phyloP scores from a whole-genome alignment of 1,284 basidiomycete species.

The Leucoagaricus sp. region DNA sequence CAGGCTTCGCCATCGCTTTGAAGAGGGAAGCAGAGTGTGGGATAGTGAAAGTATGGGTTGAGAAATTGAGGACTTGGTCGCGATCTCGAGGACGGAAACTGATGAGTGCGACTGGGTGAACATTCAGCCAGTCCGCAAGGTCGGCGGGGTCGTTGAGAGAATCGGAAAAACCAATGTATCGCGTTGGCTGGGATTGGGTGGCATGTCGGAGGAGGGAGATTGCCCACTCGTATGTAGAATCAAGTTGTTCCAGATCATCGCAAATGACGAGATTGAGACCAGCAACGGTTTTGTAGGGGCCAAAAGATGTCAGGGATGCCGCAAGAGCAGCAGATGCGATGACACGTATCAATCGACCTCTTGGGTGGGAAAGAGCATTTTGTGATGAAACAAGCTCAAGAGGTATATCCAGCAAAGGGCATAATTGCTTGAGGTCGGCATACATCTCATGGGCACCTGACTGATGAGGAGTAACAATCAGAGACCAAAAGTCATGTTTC shows the following conservation, averaged over 20 bases:
- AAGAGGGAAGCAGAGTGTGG: constrained; percentile 87
- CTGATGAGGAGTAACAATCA: constrained; percentile 58
- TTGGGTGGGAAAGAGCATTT: constrained; percentile 33
- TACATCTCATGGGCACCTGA: constrained; percentile 50
- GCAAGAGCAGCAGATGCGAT: constrained; percentile 54
- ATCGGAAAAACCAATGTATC: constrained; percentile 79
- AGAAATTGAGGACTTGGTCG: constrained; percentile 75
- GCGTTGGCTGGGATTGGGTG: constrained; percentile 60
- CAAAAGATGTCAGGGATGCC: constrained; percentile 36
- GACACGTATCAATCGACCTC: constrained; percentile 52
- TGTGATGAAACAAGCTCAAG: constrained; percentile 43
- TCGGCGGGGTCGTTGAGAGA: constrained; percentile 84
- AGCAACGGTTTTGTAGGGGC: constrained; percentile 33
- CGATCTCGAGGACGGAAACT: constrained; percentile 85
- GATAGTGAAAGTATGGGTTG: constrained; percentile 82
- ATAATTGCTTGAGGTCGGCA: constrained; percentile 47
- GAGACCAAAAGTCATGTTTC: constrained; percentile 45
- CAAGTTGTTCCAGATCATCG: constrained; percentile 87
- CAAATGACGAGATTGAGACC: constrained; percentile 73
- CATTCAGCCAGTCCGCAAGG: constrained; percentile 83
- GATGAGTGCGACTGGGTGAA: constrained; percentile 66
- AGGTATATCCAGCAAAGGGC: constrained; percentile 40
- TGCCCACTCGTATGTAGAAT: constrained; percentile 82
- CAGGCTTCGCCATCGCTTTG: constrained; percentile 92
- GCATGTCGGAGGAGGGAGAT: constrained; percentile 70